Evolutionary conservation across 2,329 filamentous ascomycete species (phyloP).

Genomic region (Sclerotinia spermophila): DNA sequence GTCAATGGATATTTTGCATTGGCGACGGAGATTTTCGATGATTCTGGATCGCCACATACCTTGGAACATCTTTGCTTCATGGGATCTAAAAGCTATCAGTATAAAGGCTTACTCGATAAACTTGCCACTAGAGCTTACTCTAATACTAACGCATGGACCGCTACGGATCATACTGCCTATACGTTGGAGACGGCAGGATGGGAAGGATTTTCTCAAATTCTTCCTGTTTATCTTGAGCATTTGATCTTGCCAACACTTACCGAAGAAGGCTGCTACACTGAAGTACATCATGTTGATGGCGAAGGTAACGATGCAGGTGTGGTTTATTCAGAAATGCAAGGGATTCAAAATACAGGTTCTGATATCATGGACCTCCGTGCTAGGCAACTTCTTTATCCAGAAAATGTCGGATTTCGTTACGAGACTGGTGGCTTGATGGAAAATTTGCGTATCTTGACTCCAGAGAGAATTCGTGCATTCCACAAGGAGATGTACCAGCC

Average conservation of each 20-base stretch:
- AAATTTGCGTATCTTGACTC: slow-evolving; percentile 77
- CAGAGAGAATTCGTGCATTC: slow-evolving; percentile 89
- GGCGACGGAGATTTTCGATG: slow-evolving; percentile 95
- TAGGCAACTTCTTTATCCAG: slow-evolving; percentile 77
- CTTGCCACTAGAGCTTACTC: slow-evolving; percentile 91
- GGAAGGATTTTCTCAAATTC: slow-evolving; percentile 92
- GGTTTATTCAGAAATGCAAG: slow-evolving; percentile 99
- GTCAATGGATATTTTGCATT: slow-evolving; percentile 91
- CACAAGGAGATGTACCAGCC: slow-evolving; percentile 98
- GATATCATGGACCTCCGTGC: slow-evolving; percentile 87
- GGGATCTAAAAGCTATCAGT: slow-evolving; percentile 89
- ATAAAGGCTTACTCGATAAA: slow-evolving; percentile 94
- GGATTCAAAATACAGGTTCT: slow-evolving; percentile 75
- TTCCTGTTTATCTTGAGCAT: slow-evolving; percentile 94
- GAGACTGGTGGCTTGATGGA: slow-evolving; percentile 99
- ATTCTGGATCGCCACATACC: slow-evolving; percentile 87
- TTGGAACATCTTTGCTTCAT: slow-evolving; percentile 82
- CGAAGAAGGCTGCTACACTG: slow-evolving; percentile 88
- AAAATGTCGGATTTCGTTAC: slow-evolving; percentile 88
- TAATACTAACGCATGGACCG: slow-evolving; percentile 94
- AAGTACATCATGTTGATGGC: slow-evolving; percentile 94
- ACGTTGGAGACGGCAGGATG: slow-evolving; percentile 93
- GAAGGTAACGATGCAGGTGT: slow-evolving; percentile 93
- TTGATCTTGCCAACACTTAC: slow-evolving; percentile 87
- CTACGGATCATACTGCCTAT: slow-evolving; percentile 93